Evolutionary conservation across 2,329 filamentous ascomycete genomes (phyloP), one percentile per base, ranked within the genome.

Genomic region (Trichophyton verrucosum): DNA sequence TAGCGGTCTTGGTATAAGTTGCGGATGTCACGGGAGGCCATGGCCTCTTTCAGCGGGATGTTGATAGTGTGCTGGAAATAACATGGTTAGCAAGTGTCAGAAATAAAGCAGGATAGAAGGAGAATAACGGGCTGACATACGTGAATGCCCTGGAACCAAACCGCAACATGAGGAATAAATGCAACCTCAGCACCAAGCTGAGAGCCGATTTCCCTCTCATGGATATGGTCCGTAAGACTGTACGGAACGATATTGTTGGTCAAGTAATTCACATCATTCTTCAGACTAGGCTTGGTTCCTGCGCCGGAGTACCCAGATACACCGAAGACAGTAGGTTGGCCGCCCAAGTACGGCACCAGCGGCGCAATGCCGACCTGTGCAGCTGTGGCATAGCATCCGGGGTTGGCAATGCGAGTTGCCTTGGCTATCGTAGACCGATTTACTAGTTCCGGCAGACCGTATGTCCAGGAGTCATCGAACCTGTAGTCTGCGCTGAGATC

Each of bases 401-500:
- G 94, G 76, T 96, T 96, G 65, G 88, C 81, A 71, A 99, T 96
- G 61, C 89, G 85, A 15, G 82, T 91, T 4, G 92, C 84, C 66
- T 86, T 82, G 24, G 87, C 84, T 67, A 97, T 91, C 66, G 86
- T 82, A 63, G 83, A 82, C 61, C 92, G 85, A 72, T 85, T 84
- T 57, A 90, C 83, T 57, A 96, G 80, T 75, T 97, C 94, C 13
- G 91, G 91, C 3, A 96, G 85, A 67, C 89, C 90, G 70, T 96
- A 97, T 0, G 88, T 89, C 91, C 91, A 95, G 24, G 81, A 80
- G 61, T 80, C 77, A 70, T 95, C 87, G 73, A 96, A 97, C 58
- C 92, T 86, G 76, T 96, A 95, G 76, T 99, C 94, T 63, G 94
- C 94, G n/a, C 91, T 96, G 40, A 99, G 82, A 73, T 99, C 94